Base-by-base conservation (phyloP, 441 rosid species). In the Croton laevigatus region DNA sequence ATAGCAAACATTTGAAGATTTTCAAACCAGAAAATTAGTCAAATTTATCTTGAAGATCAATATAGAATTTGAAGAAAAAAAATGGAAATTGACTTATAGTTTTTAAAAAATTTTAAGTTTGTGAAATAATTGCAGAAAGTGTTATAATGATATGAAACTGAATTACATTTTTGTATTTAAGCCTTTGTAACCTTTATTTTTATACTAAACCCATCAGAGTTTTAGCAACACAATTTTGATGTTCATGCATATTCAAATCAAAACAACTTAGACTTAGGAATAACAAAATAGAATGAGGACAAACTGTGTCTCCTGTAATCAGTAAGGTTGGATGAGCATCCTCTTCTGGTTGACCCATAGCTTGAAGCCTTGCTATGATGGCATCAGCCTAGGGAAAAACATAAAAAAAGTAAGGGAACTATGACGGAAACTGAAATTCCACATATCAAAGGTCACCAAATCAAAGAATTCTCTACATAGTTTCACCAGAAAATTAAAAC, bases 221-320 rank as follows among this genome's bases (percentile, higher is more conserved):
- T 46, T 64, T 27, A 27, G 68, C 68, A 22, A 68, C 20, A 40
- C 40, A 38, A 36, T 52, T 27, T 51, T 3, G 12, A 10, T 8
- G 6, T 27, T 37, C 6, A 40, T 7, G 2, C 32, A 27, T 2
- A 14, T 37, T 14, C 44, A 71, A 42, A 20, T 16, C 5, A 58
- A 57, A 54, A 69, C 45, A 66, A 14, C 45, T n/a, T n/a, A 9
- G 40, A n/a, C 67, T 1, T 52, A 37, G 46, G n/a, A 62, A 51
- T 59, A 65, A 40, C 7, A 53, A 17, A 16, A 34, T n/a, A 19
- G 37, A 62, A 65, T 6, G 20, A 58, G 65, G 72, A 80, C 89
- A 82, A 84, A 90, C 96, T 55, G 91, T 87, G 66, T 88, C 95
- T 3, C 92, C 89, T 32, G 97, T 80, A 75, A 88, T 80, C 81